phyloP scores from a whole-genome alignment of 192 early-diverging fungal species.

The Mortierella alpina region DNA sequence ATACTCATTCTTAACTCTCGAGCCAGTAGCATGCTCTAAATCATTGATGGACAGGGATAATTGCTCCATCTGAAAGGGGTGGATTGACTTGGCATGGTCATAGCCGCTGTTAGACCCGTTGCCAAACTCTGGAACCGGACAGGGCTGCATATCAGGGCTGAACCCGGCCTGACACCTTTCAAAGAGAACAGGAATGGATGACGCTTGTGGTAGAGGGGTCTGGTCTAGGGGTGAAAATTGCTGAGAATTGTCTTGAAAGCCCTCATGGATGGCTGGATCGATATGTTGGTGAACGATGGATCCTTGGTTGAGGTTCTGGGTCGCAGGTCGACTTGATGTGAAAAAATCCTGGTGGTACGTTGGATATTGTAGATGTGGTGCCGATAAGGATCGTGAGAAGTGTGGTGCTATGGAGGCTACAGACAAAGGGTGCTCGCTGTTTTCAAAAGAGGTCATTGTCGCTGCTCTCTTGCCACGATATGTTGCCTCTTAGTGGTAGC shows the following conservation, averaged over 20 bases:
- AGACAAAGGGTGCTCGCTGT: conserved; percentile 15
- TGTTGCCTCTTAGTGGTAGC: too few species aligned
- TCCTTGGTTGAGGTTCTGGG: conserved; percentile 7
- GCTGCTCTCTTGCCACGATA: too few species aligned
- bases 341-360: conserved; percentile 3
- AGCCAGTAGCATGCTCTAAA: conserved; percentile 21
- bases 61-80: conserved; percentile 46
- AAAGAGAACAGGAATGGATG: neutral
- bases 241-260: conserved; percentile 1
- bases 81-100: conserved; percentile 1
- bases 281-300: neutral
- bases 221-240: conserved; percentile 19
- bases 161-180: neutral
- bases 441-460: conserved; percentile 20
- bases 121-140: neutral
- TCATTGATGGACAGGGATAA: conserved; percentile 27
- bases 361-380: conserved; percentile 27
- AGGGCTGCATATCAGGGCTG: too few species aligned
- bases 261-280: neutral
- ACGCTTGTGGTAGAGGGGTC: conserved; percentile 3
- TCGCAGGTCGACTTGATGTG: neutral
- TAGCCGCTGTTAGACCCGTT: neutral
- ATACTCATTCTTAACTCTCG: conserved; percentile 8
- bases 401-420: conserved; percentile 11
- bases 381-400: conserved; percentile 32